Evolutionary conservation across 2,329 filamentous ascomycete genomes (phyloP).

Genomic region (Calonectria pauciramosa): DNA sequence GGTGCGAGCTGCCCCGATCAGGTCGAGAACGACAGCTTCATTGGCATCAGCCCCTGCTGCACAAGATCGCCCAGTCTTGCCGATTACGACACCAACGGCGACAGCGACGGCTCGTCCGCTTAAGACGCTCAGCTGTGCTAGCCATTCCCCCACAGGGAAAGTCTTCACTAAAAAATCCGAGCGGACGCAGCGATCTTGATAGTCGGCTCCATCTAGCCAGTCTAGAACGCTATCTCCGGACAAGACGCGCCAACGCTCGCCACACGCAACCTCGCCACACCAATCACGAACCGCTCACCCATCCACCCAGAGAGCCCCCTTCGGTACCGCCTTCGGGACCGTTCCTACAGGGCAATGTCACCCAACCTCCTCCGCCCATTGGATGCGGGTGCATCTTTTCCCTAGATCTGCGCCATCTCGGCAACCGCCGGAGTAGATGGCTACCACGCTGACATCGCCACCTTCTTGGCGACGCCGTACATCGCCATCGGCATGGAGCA

Average conservation of each 20-base stretch:
- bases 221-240: slow-evolving; percentile 13
- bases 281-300: slow-evolving; percentile 18
- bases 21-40: slow-evolving; percentile 50
- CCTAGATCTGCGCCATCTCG: slow-evolving; percentile 21
- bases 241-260: slow-evolving; percentile 19
- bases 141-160: slow-evolving; percentile 21
- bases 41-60: slow-evolving; percentile 60
- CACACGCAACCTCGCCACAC: slow-evolving; percentile 12
- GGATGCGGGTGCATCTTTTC: background rate
- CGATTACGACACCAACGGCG: slow-evolving; percentile 41
- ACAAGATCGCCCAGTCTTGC: slow-evolving; percentile 55
- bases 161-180: slow-evolving; percentile 10
- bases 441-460: slow-evolving; percentile 10
- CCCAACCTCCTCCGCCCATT: slow-evolving; percentile 14
- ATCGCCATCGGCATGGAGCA: background rate
- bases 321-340: slow-evolving; percentile 2
- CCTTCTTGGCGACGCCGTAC: background rate
- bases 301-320: background rate
- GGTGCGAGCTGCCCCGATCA: slow-evolving; percentile 54
- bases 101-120: slow-evolving; percentile 41
- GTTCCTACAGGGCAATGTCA: slow-evolving; percentile 10
- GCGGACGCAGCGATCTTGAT: slow-evolving; percentile 15
- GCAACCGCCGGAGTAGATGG: slow-evolving; percentile 13
- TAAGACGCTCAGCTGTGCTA: slow-evolving; percentile 22
- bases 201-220: slow-evolving; percentile 14